Percentiles rank a stretch among this genome's conserved stretches.
Conservation (phyloP, 1,284 basidiomycete species). For the Cutaneotrichosporon sp. region DNA sequence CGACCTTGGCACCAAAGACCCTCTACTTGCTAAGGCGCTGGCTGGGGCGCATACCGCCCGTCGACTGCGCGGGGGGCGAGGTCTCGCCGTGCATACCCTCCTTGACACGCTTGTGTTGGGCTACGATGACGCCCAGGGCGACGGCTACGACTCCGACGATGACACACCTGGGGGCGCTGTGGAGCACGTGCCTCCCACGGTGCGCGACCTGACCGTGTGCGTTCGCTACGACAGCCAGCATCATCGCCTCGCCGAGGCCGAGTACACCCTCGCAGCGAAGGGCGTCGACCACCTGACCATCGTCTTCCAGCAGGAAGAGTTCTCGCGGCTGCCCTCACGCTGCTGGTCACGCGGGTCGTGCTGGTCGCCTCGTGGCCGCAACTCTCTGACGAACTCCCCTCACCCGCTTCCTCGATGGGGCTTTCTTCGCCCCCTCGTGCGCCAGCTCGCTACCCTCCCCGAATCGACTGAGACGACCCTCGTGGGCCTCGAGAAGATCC, state of each 20-base stretch:
- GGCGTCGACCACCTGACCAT: neutral
- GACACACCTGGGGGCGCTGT: neutral
- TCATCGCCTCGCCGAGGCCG: neutral
- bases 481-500: conserved; percentile 6
- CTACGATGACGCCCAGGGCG: neutral
- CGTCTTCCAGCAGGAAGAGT: neutral
- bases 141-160: conserved; percentile 3
- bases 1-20: conserved; percentile 1
- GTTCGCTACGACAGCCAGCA: neutral
- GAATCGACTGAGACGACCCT: neutral
- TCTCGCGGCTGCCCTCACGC: neutral
- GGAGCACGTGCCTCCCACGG: neutral
- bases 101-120: conserved; percentile 6
- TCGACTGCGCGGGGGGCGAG: neutral
- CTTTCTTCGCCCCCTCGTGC: conserved; percentile 7
- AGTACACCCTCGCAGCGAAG: neutral
- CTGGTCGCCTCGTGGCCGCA: neutral
- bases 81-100: neutral
- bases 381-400: neutral
- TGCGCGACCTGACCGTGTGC: neutral
- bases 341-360: neutral
- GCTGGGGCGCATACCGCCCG: neutral
- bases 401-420: conserved; percentile 2
- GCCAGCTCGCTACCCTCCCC: conserved; percentile 4
- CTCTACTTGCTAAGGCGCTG: neutral